Conservation (phyloP, 2,329 filamentous ascomycete species). For the Plectosphaerella sp. region DNA sequence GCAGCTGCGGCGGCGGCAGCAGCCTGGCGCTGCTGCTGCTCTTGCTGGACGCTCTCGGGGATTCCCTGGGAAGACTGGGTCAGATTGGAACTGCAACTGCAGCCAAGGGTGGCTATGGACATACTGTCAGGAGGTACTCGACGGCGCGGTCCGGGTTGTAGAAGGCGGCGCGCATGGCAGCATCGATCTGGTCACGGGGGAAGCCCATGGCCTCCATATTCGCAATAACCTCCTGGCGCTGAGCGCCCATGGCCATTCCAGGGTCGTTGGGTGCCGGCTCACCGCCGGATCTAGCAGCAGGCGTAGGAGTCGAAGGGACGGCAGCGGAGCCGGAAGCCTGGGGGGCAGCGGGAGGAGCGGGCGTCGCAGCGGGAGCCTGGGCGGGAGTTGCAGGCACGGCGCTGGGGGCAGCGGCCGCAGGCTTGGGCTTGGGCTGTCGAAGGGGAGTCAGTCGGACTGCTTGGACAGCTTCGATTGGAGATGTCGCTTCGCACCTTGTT, state of each 20-base stretch:
- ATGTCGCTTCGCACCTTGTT: constrained; percentile 66
- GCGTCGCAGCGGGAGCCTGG: constrained; percentile 44
- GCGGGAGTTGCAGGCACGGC: constrained; percentile 62
- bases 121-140: constrained; percentile 85
- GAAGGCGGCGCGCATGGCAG: constrained; percentile 92
- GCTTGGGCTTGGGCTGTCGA: constrained; percentile 58
- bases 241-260: constrained; percentile 78
- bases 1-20: constrained; percentile 39
- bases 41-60: constrained; percentile 74
- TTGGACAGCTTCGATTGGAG: background rate
- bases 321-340: constrained; percentile 39
- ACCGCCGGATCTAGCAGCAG: constrained; percentile 43
- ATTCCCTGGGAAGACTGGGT: constrained; percentile 63
- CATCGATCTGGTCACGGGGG: constrained; percentile 78
- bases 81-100: background rate
- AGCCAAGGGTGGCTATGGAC: constrained; percentile 18
- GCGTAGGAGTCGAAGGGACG: constrained; percentile 48
- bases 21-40: constrained; percentile 43
- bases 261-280: constrained; percentile 55
- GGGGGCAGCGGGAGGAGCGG: constrained; percentile 45
- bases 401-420: constrained; percentile 47
- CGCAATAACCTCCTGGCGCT: constrained; percentile 75
- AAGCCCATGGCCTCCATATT: constrained; percentile 99
- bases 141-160: constrained; percentile 97
- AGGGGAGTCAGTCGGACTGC: constrained; percentile 7